Conservation (phyloP, 1,284 basidiomycete genomes). For the Austropuccinia psidii region DNA sequence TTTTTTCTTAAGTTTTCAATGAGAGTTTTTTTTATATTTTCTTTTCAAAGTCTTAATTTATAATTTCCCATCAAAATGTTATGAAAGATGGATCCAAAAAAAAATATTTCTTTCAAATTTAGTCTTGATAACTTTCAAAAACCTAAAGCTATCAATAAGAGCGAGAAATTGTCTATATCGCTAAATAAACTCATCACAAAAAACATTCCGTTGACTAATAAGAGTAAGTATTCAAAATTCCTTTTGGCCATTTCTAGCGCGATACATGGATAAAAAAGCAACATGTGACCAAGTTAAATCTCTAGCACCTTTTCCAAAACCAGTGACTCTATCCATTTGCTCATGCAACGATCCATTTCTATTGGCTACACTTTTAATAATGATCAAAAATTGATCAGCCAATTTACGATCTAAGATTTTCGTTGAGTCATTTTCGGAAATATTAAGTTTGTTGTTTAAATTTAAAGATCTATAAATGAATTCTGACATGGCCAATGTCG, state of each 20-base stretch:
- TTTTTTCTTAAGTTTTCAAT: no score
- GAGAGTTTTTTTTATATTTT: no score
- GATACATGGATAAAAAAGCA: constrained; percentile 37
- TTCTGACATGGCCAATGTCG: constrained; percentile 38
- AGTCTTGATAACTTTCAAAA: no score
- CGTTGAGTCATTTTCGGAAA: constrained; percentile 40
- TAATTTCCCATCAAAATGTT: no score
- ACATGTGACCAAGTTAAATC: constrained; percentile 44
- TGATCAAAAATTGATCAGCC: constrained; percentile 15
- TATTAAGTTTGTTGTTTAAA: constrained; percentile 33
- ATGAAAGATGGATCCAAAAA: no score
- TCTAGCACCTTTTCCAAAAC: constrained; percentile 41
- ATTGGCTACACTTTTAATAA: constrained; percentile 37
- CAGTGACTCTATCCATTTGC: constrained; percentile 40
- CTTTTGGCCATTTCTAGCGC: constrained; percentile 17
- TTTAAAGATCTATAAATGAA: constrained; percentile 35
- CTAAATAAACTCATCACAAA: no score
- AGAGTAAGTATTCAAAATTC: constrained; percentile 34
- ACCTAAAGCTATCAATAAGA: no score
- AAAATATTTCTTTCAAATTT: no score
- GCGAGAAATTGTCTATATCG: no score
- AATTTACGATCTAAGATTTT: constrained; percentile 15
- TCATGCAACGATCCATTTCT: constrained; percentile 41
- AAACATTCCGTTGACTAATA: no score
- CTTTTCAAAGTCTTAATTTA: no score